A percentile compares a stretch with the other conserved stretches of the same genome.
phyloP scores from a whole-genome alignment of 1,139 yeast species.

The Zygoascus hellenicus region DNA sequence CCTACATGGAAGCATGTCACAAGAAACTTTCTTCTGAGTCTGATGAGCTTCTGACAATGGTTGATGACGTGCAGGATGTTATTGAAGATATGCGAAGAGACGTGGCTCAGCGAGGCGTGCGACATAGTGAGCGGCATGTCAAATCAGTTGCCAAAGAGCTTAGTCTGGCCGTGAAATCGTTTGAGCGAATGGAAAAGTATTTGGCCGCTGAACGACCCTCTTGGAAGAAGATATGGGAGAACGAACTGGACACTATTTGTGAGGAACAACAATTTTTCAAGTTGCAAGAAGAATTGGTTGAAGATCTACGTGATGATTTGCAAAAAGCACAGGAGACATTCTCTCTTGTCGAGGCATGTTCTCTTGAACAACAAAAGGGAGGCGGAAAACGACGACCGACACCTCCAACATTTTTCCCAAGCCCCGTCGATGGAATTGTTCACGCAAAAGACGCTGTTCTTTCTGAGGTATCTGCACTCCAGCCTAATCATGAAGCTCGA shows the following conservation, averaged over 20 bases:
- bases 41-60: conserved; percentile 65
- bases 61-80: conserved; percentile 87
- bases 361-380: conserved; percentile 56
- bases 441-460: conserved; percentile 74
- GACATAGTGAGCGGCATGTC: conserved; percentile 71
- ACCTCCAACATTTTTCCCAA: conserved; percentile 23
- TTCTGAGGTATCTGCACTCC: conserved; percentile 68
- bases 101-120: conserved; percentile 87
- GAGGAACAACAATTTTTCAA: conserved; percentile 92
- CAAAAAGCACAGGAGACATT: conserved; percentile 77
- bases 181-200: conserved; percentile 53
- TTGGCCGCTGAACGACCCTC: conserved; percentile 67
- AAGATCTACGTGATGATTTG: conserved; percentile 75
- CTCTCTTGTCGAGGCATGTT: conserved; percentile 72
- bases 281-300: conserved; percentile 79
- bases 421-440: conserved; percentile 30
- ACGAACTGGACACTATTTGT: conserved; percentile 81
- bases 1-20: conserved; percentile 76
- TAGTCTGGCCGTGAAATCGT: conserved; percentile 46
- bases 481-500: conserved; percentile 79
- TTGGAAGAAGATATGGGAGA: conserved; percentile 92
- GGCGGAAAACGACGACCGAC: conserved; percentile 17
- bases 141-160: conserved; percentile 63
- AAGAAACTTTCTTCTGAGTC: conserved; percentile 68
- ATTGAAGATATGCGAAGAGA: conserved; percentile 88